Conservation (phyloP, 2,329 filamentous ascomycete species). For the Epichloe sibirici region DNA sequence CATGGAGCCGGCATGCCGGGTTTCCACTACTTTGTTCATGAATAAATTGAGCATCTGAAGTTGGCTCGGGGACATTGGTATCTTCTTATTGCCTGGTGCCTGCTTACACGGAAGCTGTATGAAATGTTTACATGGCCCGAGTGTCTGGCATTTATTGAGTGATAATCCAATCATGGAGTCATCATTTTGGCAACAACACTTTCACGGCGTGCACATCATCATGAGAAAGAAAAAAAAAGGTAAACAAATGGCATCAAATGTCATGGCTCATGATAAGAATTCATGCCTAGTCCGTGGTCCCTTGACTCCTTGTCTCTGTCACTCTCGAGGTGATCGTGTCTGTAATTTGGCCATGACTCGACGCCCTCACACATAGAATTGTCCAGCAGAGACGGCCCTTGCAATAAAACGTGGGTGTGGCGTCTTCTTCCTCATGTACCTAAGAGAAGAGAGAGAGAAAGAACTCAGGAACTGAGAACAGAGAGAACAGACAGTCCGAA, state of each 20-base stretch:
- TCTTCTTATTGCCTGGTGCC: too few relatives aligned
- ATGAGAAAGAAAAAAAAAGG: too few relatives aligned
- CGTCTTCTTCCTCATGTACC: not conserved
- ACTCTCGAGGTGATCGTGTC: not conserved
- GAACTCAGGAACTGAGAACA: not conserved
- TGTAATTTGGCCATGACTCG: not conserved
- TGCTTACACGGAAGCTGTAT: too few relatives aligned
- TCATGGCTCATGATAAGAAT: slow-evolving; percentile 4
- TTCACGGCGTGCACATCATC: not conserved
- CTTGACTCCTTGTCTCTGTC: not conserved
- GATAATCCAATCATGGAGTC: not conserved
- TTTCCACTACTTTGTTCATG: too few relatives aligned
- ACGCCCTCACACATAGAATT: not conserved
- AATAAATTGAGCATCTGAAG: not conserved
- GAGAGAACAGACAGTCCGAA: not conserved
- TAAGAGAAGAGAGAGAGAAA: not conserved
- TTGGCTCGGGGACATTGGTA: not conserved
- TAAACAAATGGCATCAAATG: slow-evolving; percentile 2
- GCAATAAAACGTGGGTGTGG: not conserved
- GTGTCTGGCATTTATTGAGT: too few relatives aligned
- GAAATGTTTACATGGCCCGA: too few relatives aligned
- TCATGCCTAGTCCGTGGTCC: not conserved
- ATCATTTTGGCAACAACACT: not conserved
- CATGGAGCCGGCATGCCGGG: not conserved
- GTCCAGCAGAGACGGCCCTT: not conserved